Conservation (phyloP, 495 filamentous ascomycete species). For the Xylaria acuta region DNA sequence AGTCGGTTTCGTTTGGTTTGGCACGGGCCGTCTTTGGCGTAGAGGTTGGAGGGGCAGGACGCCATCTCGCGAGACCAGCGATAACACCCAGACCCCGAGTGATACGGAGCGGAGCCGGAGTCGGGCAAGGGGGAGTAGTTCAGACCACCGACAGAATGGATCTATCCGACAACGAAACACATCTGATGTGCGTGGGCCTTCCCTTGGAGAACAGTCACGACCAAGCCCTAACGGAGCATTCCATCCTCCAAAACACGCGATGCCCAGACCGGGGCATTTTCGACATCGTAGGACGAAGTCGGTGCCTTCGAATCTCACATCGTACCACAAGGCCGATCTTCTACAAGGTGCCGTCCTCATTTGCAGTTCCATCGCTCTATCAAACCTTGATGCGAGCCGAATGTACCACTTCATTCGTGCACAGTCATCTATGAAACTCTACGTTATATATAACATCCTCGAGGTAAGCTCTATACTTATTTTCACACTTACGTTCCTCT, state of each 20-base stretch:
- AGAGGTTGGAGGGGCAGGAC: constrained; percentile 58
- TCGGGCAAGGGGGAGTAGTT: constrained; percentile 30
- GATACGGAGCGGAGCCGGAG: constrained; percentile 48
- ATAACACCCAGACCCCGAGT: constrained; percentile 35
- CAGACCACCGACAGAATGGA: constrained; percentile 30
- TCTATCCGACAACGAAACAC: constrained; percentile 32
- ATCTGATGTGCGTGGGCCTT: constrained; percentile 29
- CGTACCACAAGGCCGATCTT: constrained; percentile 94
- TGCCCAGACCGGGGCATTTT: constrained; percentile 43
- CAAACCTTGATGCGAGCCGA: constrained; percentile 91
- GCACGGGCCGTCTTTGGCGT: constrained; percentile 77
- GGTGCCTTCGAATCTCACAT: constrained; percentile 78
- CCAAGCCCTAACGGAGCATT: constrained; percentile 39
- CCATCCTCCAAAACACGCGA: constrained; percentile 39
- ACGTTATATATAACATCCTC: constrained; percentile 96
- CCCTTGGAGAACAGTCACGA: constrained; percentile 30
- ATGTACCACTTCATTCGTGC: constrained; percentile 99
- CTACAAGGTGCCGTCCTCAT: constrained; percentile 87
- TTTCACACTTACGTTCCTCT: not conserved
- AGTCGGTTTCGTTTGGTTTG: constrained; percentile 73
- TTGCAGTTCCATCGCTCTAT: constrained; percentile 80
- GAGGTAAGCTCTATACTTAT: constrained; percentile 60
- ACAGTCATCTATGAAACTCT: constrained; percentile 96
- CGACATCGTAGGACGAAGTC: constrained; percentile 81
- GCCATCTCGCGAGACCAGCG: constrained; percentile 33